Percentiles rank a stretch among this genome's conserved stretches.
Conservation (phyloP, 345 rosid genomes). For the Aethionema arabicum region DNA sequence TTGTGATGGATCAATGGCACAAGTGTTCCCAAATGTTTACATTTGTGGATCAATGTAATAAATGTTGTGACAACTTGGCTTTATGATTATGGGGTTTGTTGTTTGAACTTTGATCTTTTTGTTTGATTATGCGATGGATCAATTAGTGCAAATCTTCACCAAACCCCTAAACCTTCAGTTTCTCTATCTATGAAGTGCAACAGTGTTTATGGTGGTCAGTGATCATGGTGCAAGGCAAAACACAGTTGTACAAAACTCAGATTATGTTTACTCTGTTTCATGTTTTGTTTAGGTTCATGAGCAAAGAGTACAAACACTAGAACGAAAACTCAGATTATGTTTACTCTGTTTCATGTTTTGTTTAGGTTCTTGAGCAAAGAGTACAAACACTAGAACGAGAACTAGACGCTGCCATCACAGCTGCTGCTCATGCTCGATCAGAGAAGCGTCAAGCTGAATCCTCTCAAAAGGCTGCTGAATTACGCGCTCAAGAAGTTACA, state of each 20-base stretch:
- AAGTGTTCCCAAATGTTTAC: slow-evolving; percentile 9
- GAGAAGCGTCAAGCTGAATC: slow-evolving; percentile 95
- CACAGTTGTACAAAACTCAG: no score
- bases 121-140: slow-evolving; percentile 9
- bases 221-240: not conserved
- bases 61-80: not conserved
- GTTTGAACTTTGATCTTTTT: slow-evolving; percentile 2
- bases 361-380: slow-evolving; percentile 92
- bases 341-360: not conserved
- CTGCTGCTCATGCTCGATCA: slow-evolving; percentile 89
- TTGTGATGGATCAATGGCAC: not conserved
- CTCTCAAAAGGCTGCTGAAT: slow-evolving; percentile 82
- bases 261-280: slow-evolving; percentile 8
- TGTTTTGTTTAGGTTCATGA: slow-evolving; percentile 62
- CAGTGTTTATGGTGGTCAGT: not conserved
- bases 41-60: not conserved
- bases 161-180: slow-evolving; percentile 12
- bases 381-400: slow-evolving; percentile 93
- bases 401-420: slow-evolving; percentile 93
- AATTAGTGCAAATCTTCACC: slow-evolving; percentile 12
- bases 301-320: slow-evolving; percentile 93
- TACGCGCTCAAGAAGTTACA: slow-evolving; percentile 68
- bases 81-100: not conserved
- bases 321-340: slow-evolving; percentile 44
- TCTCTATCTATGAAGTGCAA: not conserved